phyloP scores from a whole-genome alignment of 805 yeast species.

The Starmerella bacillaris region DNA sequence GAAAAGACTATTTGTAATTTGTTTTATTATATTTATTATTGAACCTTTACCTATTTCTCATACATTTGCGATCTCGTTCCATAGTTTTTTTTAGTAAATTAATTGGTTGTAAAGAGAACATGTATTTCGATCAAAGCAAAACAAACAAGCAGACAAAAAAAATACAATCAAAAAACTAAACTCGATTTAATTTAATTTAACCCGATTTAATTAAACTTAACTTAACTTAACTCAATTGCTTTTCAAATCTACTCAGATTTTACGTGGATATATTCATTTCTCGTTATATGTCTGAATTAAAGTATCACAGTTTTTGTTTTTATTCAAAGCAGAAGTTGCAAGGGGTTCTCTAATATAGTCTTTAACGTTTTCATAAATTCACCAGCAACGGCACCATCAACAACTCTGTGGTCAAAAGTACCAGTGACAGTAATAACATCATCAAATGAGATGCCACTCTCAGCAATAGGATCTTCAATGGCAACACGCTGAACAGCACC shows the following conservation, averaged over 20 bases:
- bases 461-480: slow-evolving; percentile 77
- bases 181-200: no score
- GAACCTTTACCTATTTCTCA: no score
- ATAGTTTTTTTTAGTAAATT: no score
- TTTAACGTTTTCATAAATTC: slow-evolving; percentile 90
- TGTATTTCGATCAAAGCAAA: no score
- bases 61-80: no score
- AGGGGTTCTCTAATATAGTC: slow-evolving; percentile 83
- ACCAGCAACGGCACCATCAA: slow-evolving; percentile 97
- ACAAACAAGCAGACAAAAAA: no score
- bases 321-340: slow-evolving; percentile 64
- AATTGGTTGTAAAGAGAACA: no score
- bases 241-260: neutral
- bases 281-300: no score
- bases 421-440: slow-evolving; percentile 85
- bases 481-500: slow-evolving; percentile 88
- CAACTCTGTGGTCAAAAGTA: slow-evolving; percentile 92
- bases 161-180: no score
- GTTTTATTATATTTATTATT: no score
- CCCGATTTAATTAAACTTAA: neutral
- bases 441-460: slow-evolving; percentile 81
- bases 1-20: slow-evolving; percentile 77
- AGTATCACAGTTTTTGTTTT: no score
- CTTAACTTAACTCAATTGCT: neutral
- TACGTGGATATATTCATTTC: no score